Evolutionary conservation across 495 filamentous ascomycete genomes (phyloP), one percentile per base, ranked within the genome.

Genomic region (Oleoguttula mirabilis): DNA sequence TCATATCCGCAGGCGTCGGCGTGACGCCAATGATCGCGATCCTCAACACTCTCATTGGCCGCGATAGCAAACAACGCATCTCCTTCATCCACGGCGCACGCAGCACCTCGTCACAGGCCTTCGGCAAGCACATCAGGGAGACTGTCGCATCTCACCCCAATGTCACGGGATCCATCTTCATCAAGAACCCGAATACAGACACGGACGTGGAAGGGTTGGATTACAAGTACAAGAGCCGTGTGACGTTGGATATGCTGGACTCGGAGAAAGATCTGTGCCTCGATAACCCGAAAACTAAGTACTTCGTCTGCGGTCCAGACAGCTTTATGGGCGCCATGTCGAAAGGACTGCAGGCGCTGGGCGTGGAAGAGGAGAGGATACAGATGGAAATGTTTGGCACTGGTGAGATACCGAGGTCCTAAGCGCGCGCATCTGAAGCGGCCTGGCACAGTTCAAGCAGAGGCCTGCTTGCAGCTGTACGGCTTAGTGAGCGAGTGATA

Each of bases 1-100:
- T 84, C 41, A 66, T 86, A 50, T 76, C 76, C 3, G 80, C 76
- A 11, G 81, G 81, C 11, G 76, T 83, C 3, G 81, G 81, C 27
- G 58, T 82, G 24, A 80, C 81, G 3, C 74, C 77, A 1, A 65
- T 84, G 62, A 65, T 77, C 15, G 70, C 75, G 30, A 84, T 84
- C 33, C 60, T 82, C 45, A 79, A 83, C 60, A 67, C 71, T 10
- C 56, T 76, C 33, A 55, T 66, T 3, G 58, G 63, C 24, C 56
- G 61, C 2, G 48, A 64, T 20, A 62, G 65, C 4, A 41, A 47
- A 10, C 67, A 72, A 41, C 66, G 59, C 36, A 61, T 84, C 32
- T 67, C 71, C 24, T 82, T 73, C 59, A 66, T 83, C 47, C 77
- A 84, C 55, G 76, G 67, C 7, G 70, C 72, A 0, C 68, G 71